phyloP scores from a whole-genome alignment of 1,139 yeast species.

The Williopsis jadinii region DNA sequence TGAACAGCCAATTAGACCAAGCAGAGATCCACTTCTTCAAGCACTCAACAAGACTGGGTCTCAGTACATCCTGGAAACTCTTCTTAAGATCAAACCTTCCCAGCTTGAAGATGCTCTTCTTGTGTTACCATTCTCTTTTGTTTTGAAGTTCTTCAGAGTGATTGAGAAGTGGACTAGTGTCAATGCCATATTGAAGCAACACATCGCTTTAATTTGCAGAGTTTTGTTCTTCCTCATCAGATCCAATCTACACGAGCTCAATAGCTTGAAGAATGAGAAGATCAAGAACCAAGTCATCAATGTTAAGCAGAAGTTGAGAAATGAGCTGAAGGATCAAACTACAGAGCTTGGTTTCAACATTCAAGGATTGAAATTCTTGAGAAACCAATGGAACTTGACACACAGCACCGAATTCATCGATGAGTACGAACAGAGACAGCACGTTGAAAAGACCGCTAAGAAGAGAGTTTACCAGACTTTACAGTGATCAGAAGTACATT shows the following conservation, averaged over 20 bases:
- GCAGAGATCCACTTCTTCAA: constrained; percentile 59
- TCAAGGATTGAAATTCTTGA: constrained; percentile 71
- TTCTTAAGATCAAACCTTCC: constrained; percentile 66
- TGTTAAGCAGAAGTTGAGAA: constrained; percentile 51
- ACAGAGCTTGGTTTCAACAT: constrained; percentile 77
- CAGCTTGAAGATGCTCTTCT: constrained; percentile 89
- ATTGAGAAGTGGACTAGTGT: constrained; percentile 69
- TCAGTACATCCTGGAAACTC: constrained; percentile 67
- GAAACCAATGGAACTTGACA: constrained; percentile 69
- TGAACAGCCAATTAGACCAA: constrained; percentile 50
- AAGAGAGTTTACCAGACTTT: constrained; percentile 60
- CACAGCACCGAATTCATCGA: constrained; percentile 75
- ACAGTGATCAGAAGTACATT: constrained; percentile 5
- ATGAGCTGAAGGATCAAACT: constrained; percentile 43
- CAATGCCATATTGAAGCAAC: constrained; percentile 34
- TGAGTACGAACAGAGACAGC: constrained; percentile 50
- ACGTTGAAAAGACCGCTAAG: constrained; percentile 47
- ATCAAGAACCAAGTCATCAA: constrained; percentile 52
- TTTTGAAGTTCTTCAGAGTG: constrained; percentile 61
- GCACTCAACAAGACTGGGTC: constrained; percentile 71
- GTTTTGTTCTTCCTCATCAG: constrained; percentile 68
- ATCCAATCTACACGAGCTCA: constrained; percentile 69
- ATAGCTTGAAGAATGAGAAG: constrained; percentile 55
- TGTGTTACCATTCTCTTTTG: constrained; percentile 84
- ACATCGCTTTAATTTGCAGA: constrained; percentile 61